Base-by-base conservation (phyloP, 805 yeast species). In the Maudiozyma turicensis region DNA sequence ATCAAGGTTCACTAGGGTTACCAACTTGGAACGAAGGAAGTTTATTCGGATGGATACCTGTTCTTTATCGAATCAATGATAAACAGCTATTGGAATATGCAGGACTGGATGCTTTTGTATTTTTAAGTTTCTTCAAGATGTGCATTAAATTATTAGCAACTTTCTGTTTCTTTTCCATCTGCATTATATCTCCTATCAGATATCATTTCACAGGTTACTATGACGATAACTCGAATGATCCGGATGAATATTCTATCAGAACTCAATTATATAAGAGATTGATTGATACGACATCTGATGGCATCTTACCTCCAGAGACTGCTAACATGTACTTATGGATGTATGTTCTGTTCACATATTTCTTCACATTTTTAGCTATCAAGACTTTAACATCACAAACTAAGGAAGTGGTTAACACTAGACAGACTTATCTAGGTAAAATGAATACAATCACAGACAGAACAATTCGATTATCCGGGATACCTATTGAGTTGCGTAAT, bases 101-200 rank as follows among this genome's bases (percentile, higher is more conserved):
- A 2, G 99, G 99, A 0, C 68, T 91, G 42, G 99, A 91, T 68
- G 97, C 97, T 0, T 89, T 78, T 67, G 98, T 93, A 44, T 91
- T 86, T 60, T 68, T 91, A 33, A 89, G 89, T 3, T 90, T 91
- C 63, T 93, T 93, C 75, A 83, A 86, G 52, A 86, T 89, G 86
- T 78, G 93, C 52, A 86, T 90, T 45, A 79, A 80, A 61, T 70
- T 86, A 8, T 66, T 91, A 28, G 66, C 78, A 2, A 67, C 77
- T 1, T 82, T 89, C 59, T 75, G 86, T 44, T 50, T 86, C 2
- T 78, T 86, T 58, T 89, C 95, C 1, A 69, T 85, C 8, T 69
- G 80, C 5, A 74, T 91, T 3, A 84, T 91, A 20, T 84, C 95
- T 0, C 98, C 99, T 0, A 75, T 93, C 4, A 66, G 97, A 48